A percentile compares a stretch with the other conserved stretches of the same genome.
Evolutionary conservation across 2,329 filamentous ascomycete genomes (phyloP).

Genomic region (Metarhizium guizhouense): DNA sequence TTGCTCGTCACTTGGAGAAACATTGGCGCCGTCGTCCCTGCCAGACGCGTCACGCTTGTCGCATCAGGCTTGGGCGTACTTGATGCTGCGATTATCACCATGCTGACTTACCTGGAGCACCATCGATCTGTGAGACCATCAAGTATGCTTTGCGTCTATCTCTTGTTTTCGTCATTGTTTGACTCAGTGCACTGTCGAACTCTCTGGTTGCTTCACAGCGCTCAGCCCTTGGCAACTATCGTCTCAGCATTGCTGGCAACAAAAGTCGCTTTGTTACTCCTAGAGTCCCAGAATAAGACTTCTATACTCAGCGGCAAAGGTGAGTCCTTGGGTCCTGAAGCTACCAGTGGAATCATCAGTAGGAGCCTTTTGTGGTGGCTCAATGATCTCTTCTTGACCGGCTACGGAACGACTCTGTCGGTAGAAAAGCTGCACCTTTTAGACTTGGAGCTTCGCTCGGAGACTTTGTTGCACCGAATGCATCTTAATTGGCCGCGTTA

Average conservation of each 20-base stretch:
- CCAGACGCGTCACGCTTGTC: no score
- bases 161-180: conserved; percentile 25
- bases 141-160: conserved; percentile 25
- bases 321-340: conserved; percentile 18
- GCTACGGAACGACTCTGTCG: neutral
- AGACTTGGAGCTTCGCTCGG: neutral
- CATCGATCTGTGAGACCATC: conserved; percentile 27
- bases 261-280: conserved; percentile 8
- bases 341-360: conserved; percentile 14
- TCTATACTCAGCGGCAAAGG: conserved; percentile 6
- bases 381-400: conserved; percentile 6
- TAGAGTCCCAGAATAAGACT: neutral
- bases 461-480: neutral
- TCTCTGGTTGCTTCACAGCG: conserved; percentile 12
- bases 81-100: conserved; percentile 13
- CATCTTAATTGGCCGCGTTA: neutral
- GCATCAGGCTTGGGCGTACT: conserved; percentile 16
- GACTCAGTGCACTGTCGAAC: conserved; percentile 24
- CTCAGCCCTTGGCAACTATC: conserved; percentile 14
- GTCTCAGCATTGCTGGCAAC: conserved; percentile 20
- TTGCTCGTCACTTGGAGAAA: no score
- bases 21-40: no score
- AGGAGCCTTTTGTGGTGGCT: conserved; percentile 15
- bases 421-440: neutral
- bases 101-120: conserved; percentile 23